Conservation (phyloP, 176 grass and related monocot species). For the Musa acuminata region DNA sequence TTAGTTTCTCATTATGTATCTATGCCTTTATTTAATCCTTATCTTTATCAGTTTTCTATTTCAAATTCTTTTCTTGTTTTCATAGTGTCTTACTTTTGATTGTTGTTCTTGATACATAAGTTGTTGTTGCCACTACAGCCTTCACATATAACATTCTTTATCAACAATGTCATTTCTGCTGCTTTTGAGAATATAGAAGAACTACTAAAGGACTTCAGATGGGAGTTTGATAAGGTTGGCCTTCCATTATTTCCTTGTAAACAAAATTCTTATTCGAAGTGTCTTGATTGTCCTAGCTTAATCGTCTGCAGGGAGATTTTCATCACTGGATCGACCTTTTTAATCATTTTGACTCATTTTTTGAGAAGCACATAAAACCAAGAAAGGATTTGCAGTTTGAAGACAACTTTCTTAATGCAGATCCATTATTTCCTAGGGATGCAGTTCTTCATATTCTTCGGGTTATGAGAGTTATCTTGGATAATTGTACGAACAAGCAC, state of each 20-base stretch:
- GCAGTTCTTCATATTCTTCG: conserved; percentile 70
- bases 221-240: conserved; percentile 66
- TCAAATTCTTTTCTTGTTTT: neutral
- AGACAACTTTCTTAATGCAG: conserved; percentile 53
- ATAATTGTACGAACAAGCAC: conserved; percentile 69
- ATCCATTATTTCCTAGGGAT: conserved; percentile 56
- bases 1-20: neutral
- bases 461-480: conserved; percentile 65
- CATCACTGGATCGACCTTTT: conserved; percentile 76
- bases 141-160: conserved; percentile 65
- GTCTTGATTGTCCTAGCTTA: conserved; percentile 13
- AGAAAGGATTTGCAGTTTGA: conserved; percentile 57
- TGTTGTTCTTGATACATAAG: conserved; percentile 12
- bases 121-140: conserved; percentile 36
- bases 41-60: neutral
- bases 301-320: conserved; percentile 58
- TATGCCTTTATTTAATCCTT: neutral
- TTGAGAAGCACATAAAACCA: conserved; percentile 47
- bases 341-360: conserved; percentile 66
- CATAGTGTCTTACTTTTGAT: conserved; percentile 10
- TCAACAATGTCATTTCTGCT: conserved; percentile 34
- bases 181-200: conserved; percentile 53
- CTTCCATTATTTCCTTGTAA: conserved; percentile 10
- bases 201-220: conserved; percentile 56
- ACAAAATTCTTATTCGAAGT: neutral